Conservation (phyloP, 345 rosid genomes). For the Citrus reticulata region DNA sequence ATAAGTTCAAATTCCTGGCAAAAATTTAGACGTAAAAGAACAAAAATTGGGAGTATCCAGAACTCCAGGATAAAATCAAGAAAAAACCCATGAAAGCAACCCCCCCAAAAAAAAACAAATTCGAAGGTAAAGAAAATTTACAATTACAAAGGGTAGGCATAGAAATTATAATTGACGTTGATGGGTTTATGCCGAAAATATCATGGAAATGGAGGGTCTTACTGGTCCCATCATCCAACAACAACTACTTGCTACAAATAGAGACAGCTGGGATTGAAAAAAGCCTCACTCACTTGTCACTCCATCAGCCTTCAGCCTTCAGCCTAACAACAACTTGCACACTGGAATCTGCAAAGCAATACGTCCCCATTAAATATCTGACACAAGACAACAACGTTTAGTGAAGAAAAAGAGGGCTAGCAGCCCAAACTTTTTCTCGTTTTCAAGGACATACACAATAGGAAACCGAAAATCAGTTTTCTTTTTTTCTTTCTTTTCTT, state of each 20-base stretch:
- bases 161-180: conserved; percentile 51
- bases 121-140: conserved; percentile 12
- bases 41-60: conserved; percentile 28
- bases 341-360: conserved; percentile 30
- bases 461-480: not conserved
- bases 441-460: not conserved
- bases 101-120: conserved; percentile 1
- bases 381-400: conserved; percentile 21
- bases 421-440: not conserved
- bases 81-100: conserved; percentile 7
- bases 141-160: conserved; percentile 32
- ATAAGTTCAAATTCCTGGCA: not conserved
- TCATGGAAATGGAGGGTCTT: conserved; percentile 35
- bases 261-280: conserved; percentile 41
- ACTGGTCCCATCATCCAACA: conserved; percentile 43
- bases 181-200: conserved; percentile 48
- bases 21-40: conserved; percentile 23
- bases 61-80: conserved; percentile 15
- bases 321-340: conserved; percentile 23
- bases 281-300: conserved; percentile 7
- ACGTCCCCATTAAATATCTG: conserved; percentile 43
- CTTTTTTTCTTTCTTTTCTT: not conserved
- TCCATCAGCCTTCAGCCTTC: not conserved
- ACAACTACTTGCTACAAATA: conserved; percentile 35
- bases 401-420: not conserved